These are phyloP conservation scores for Skeletonema grethae DNA, from an alignment of 108 stramenopile species.

Conservation along the genomic window DNA sequence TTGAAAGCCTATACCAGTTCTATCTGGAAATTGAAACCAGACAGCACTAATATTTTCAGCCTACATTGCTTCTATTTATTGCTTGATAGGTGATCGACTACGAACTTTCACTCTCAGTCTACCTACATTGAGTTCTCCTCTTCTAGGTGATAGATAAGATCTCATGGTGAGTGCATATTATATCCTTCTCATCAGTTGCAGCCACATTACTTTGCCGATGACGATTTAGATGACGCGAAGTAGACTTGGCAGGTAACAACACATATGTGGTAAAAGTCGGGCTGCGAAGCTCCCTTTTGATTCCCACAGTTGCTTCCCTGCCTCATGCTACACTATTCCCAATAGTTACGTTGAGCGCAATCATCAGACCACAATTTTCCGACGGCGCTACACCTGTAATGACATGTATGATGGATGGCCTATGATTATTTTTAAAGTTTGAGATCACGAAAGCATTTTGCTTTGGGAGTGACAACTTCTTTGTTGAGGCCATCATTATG, in stretches of 20 bases:
- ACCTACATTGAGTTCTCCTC: not conserved
- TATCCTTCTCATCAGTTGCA: not conserved
- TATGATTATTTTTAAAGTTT: constrained; percentile 53
- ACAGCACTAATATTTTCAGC: constrained; percentile 20
- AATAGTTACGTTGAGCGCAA: constrained; percentile 36
- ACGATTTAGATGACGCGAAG: constrained; percentile 54
- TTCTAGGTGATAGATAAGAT: not conserved
- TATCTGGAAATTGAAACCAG: constrained; percentile 5
- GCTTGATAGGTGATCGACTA: too few relatives aligned
- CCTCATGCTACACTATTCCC: constrained; percentile 14
- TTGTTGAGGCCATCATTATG: not conserved
- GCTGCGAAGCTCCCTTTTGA: constrained; percentile 41
- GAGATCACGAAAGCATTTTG: constrained; percentile 43
- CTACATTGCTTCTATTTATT: constrained; percentile 1
- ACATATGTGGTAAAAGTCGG: constrained; percentile 20
- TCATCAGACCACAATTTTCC: constrained; percentile 61
- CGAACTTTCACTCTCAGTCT: not conserved
- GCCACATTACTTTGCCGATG: constrained; percentile 19
- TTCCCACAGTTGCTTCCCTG: constrained; percentile 15
- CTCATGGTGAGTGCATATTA: not conserved
- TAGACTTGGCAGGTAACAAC: constrained; percentile 8
- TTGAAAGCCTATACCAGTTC: constrained; percentile 12
- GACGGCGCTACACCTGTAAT: constrained; percentile 27
- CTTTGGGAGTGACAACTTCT: constrained; percentile 36
- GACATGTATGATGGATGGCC: constrained; percentile 21